A percentile compares a stretch with the other conserved stretches of the same genome.
These are phyloP conservation scores for Daldinia decipiens DNA, from an alignment of 495 filamentous ascomycete genomes.

Conservation along the genomic window DNA sequence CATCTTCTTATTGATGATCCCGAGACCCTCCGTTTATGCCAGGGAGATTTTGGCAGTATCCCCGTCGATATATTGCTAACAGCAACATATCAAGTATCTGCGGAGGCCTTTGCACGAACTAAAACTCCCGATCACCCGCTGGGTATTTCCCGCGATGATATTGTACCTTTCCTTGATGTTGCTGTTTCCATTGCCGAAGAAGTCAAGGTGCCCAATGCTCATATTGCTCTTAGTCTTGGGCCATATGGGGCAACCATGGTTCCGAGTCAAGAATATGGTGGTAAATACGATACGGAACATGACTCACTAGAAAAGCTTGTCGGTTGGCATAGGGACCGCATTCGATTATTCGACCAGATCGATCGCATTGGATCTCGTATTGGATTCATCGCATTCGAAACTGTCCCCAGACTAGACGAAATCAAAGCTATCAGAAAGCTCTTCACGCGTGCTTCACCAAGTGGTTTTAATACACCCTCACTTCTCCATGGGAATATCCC, in stretches of 20 bases:
- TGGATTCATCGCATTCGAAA: conserved; percentile 71
- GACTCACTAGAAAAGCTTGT: conserved; percentile 54
- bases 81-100: conserved; percentile 71
- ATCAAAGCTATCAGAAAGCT: conserved; percentile 65
- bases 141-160: conserved; percentile 39
- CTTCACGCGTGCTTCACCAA: conserved; percentile 40
- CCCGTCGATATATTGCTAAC: conserved; percentile 70
- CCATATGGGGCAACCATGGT: conserved; percentile 73
- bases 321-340: conserved; percentile 65
- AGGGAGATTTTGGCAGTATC: conserved; percentile 62
- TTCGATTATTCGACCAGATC: conserved; percentile 57
- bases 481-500: conserved; percentile 38
- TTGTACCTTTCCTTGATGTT: conserved; percentile 43
- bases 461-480: conserved; percentile 6
- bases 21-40: conserved; percentile 60
- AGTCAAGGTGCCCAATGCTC: conserved; percentile 34
- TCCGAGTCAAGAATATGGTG: conserved; percentile 72
- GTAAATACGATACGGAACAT: conserved; percentile 63
- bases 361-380: conserved; percentile 48
- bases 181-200: conserved; percentile 55
- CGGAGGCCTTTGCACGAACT: conserved; percentile 61
- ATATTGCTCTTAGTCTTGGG: conserved; percentile 66
- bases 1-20: conserved; percentile 65
- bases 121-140: conserved; percentile 39
- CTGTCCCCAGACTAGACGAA: conserved; percentile 67